Conservation (phyloP, 73 alveolate genomes). For the Symbiodinium pilosum region DNA sequence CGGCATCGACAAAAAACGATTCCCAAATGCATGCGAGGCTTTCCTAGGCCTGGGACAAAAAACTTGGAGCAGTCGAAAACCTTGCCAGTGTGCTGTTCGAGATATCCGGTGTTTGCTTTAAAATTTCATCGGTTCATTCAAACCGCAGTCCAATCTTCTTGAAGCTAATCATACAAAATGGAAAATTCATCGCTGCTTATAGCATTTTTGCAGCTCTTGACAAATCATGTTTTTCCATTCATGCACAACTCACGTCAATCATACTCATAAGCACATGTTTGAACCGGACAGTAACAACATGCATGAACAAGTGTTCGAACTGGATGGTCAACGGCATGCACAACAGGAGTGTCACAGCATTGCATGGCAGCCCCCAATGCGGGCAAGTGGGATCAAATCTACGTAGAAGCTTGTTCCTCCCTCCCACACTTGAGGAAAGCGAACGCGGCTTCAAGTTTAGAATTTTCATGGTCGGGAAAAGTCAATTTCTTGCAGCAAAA, state of each 20-base stretch:
- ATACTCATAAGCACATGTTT: neutral
- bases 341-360: neutral
- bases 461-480: neutral
- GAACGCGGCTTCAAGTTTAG: neutral
- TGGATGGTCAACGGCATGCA: neutral
- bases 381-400: neutral
- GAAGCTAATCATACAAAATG: neutral
- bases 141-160: neutral
- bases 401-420: neutral
- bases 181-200: neutral
- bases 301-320: neutral
- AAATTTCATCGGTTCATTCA: neutral
- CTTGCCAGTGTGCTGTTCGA: too few species aligned
- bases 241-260: neutral
- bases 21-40: too few species aligned
- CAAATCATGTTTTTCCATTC: neutral
- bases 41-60: too few species aligned
- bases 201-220: neutral
- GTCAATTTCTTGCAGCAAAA: too few species aligned
- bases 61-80: too few species aligned
- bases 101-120: too few species aligned
- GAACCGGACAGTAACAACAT: neutral
- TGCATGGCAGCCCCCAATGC: neutral
- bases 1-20: too few species aligned
- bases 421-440: neutral